Evolutionary conservation across 768 basidiomycete species (phyloP), one percentile per base, ranked within the genome.

Genomic region (Podaxis mareebaensis): DNA sequence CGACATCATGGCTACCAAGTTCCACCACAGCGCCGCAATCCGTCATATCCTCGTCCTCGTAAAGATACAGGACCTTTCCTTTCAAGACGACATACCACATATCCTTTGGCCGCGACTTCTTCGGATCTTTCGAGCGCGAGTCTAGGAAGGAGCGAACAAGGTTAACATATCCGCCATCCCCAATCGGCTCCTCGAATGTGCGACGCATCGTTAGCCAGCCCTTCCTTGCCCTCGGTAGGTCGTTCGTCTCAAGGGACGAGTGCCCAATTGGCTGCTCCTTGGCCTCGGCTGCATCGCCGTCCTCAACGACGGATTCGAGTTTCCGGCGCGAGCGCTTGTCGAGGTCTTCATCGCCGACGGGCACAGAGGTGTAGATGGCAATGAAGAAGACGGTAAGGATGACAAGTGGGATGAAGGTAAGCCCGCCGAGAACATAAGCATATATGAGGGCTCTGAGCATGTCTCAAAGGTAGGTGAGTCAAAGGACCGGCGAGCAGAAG

Each of bases 1-100:
- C 76, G 52, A 96, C 90, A 57, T 90, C 84, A 73, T 95, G 91
- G 15, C 87, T 81, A 58, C 90, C 82, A 60, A 98, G 78, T 72
- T 96, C 92, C 49, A 99, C 83, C n/a, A 89, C 96, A 3, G 90
- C 94, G 71, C 90, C 90, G 76, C 93, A 95, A 67, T 98, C 96
- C 58, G 84, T 84, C 88, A 93, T 92, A 15, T 80, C 82, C 76
- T 97, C 95, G 75, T 96, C 92, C 74, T 96, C 95, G 76, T 97
- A 98, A 22, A 99, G 79, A 75, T 94, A 98, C 33, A 99, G 77
- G 42, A 96, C 88, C 69, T 87, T 90, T 49, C 91, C 93, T 81
- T 98, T 98, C 73, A 99, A 82, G 6, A 90, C 93, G 58, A 90
- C 92, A 73, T 89, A 97, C 88, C 92, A 97, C 84, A 85, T 89